phyloP scores from a whole-genome alignment of 331 rosid species.

The Cydonia oblonga region DNA sequence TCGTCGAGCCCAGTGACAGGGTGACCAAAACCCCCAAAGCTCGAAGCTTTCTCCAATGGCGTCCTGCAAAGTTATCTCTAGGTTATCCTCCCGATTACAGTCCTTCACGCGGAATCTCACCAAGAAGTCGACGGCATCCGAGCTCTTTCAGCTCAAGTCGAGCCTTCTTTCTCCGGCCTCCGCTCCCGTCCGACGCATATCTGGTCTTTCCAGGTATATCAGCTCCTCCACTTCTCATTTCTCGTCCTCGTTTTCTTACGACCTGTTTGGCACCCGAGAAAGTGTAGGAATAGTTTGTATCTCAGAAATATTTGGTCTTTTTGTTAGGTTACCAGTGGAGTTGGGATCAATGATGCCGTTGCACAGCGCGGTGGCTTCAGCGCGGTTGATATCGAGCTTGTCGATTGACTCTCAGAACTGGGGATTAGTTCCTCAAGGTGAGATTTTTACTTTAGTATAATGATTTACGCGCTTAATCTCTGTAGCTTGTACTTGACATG shows the following conservation, averaged over 20 bases:
- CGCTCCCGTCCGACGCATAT: conserved; percentile 21
- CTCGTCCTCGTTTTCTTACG: neutral
- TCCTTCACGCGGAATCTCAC: conserved; percentile 22
- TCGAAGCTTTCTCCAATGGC: conserved; percentile 34
- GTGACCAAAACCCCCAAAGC: neutral
- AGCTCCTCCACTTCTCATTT: neutral
- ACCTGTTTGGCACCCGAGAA: neutral
- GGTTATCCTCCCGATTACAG: conserved; percentile 48
- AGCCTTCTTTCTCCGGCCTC: conserved; percentile 17
- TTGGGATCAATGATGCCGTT: conserved; percentile 61
- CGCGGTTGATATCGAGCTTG: conserved; percentile 74
- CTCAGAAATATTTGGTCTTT: neutral
- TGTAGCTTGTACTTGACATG: neutral
- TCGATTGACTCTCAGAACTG: conserved; percentile 46
- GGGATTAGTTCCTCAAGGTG: conserved; percentile 94
- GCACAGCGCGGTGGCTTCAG: conserved; percentile 70
- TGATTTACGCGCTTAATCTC: neutral
- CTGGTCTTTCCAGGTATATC: conserved; percentile 49
- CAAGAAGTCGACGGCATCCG: conserved; percentile 22
- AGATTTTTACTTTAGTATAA: neutral
- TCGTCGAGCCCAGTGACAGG: neutral
- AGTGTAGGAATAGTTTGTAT: neutral
- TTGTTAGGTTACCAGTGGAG: conserved; percentile 56
- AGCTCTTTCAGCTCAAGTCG: conserved; percentile 22
- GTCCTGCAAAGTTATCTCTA: conserved; percentile 32